Percentiles rank a stretch among this genome's conserved stretches.
Conservation (phyloP, 331 rosid species). For the Telfairia occidentalis region DNA sequence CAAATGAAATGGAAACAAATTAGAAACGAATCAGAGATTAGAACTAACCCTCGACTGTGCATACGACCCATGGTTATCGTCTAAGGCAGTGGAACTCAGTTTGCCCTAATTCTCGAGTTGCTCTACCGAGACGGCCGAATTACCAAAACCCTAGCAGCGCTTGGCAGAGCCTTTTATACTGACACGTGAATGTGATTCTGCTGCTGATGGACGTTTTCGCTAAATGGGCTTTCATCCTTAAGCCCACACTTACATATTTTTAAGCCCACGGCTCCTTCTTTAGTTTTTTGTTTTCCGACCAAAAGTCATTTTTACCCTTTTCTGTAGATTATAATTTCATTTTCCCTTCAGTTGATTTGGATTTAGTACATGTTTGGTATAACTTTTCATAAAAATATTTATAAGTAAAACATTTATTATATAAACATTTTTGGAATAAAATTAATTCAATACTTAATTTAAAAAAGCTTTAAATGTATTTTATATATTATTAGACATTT, state of each 20-base stretch:
- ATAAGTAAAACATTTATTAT: too few relatives aligned
- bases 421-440: too few relatives aligned
- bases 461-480: too few relatives aligned
- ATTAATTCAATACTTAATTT: too few relatives aligned
- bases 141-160: not conserved
- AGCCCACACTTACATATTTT: not conserved
- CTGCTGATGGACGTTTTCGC: too few relatives aligned
- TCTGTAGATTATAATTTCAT: too few relatives aligned
- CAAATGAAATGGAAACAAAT: not conserved
- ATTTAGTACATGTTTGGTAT: too few relatives aligned
- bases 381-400: too few relatives aligned
- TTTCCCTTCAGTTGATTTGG: too few relatives aligned
- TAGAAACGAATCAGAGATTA: not conserved
- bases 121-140: not conserved
- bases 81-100: not conserved
- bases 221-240: not conserved
- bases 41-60: constrained; percentile 13
- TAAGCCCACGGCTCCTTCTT: not conserved
- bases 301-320: too few relatives aligned
- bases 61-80: constrained; percentile 13
- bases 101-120: not conserved
- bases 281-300: too few relatives aligned
- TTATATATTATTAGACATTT: too few relatives aligned
- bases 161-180: not conserved
- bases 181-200: not conserved